Base-by-base conservation (phyloP, 2,329 filamentous ascomycete genomes). In the Fusarium goolgardi region DNA sequence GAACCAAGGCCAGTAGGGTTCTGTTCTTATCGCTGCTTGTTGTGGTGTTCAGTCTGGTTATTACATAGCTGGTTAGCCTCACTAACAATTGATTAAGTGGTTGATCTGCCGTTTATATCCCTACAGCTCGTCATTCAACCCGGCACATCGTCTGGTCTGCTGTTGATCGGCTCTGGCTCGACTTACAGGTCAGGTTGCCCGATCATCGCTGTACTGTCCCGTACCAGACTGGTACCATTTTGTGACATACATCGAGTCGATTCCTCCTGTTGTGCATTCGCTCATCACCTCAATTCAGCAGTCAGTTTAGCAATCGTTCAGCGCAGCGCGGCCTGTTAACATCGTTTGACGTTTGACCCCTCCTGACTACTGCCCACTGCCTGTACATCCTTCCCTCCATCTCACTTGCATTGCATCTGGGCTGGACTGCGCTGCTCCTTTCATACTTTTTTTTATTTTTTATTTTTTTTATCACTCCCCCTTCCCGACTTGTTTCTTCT, bases 321-420 rank as follows among this genome's bases (percentile, higher is more conserved):
- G 21, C 23, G 25, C 55, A 43, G 37, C 31, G 29, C 52, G 43
- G 61, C 61, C 65, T 69, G 67, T 64, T 59, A 64, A 49, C 63
- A 40, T 46, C 50, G 45, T 49, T 45, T 51, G 31, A 54, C 45
- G 39, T 49, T 45, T 47, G 31, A 54, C 56, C 56, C 65, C 63
- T 61, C 68, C 45, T 21, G 23, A 23, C 47, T 50, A 18, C 12
- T 50, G 57, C 50, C 56, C 44, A 20, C 12, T 21, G 34, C 16
- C 16, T 10, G 47, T 56, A 53, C 54, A 54, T 60, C 62, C 64
- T 53, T 59, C 55, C 59, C 50, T 64, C 54, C 60, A 53, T 63
- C 57, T 71, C 44, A 65, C 61, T 58, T 64, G 59, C 64, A 66
- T 71, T 52, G 43, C 47, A 63, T 57, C 29, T 60, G 44, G 47